A percentile compares a stretch with the other conserved stretches of the same genome.
These are phyloP conservation scores for Favolaschia claudopus DNA, from an alignment of 768 basidiomycete species.

Conservation along the genomic window DNA sequence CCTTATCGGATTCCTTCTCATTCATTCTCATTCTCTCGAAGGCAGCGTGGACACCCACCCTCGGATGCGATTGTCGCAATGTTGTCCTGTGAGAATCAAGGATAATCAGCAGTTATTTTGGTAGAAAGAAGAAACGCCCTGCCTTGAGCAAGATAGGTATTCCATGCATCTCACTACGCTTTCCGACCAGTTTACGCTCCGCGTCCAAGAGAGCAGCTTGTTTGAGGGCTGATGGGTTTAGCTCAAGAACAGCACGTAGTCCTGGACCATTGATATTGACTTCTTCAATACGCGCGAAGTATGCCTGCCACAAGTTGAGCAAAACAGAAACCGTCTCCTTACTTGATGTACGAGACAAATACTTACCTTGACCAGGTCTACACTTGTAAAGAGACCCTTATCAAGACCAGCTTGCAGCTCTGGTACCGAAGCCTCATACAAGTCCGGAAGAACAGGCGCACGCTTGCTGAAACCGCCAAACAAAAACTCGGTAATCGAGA, in stretches of 20 bases:
- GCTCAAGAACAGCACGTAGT: conserved; percentile 66
- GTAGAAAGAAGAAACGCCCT: background rate
- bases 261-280: conserved; percentile 58
- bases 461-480: background rate
- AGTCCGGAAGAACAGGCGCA: conserved; percentile 47
- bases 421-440: conserved; percentile 65
- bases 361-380: conserved; percentile 71
- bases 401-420: conserved; percentile 64
- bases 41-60: conserved; percentile 32
- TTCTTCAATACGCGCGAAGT: conserved; percentile 71
- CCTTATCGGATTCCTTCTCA: conserved; percentile 33
- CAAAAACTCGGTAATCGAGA: conserved; percentile 2
- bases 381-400: conserved; percentile 59
- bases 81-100: conserved; percentile 46
- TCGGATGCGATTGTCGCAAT: conserved; percentile 55
- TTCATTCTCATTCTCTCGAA: background rate
- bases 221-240: conserved; percentile 58
- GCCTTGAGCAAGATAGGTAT: conserved; percentile 61
- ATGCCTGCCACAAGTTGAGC: too few species aligned
- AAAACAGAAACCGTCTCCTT: too few species aligned
- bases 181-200: conserved; percentile 50
- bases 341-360: background rate
- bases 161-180: conserved; percentile 59
- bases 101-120: background rate
- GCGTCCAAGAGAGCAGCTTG: conserved; percentile 59